These are phyloP conservation scores for Talaromyces liani DNA, from an alignment of 495 filamentous ascomycete genomes.

Conservation along the genomic window DNA sequence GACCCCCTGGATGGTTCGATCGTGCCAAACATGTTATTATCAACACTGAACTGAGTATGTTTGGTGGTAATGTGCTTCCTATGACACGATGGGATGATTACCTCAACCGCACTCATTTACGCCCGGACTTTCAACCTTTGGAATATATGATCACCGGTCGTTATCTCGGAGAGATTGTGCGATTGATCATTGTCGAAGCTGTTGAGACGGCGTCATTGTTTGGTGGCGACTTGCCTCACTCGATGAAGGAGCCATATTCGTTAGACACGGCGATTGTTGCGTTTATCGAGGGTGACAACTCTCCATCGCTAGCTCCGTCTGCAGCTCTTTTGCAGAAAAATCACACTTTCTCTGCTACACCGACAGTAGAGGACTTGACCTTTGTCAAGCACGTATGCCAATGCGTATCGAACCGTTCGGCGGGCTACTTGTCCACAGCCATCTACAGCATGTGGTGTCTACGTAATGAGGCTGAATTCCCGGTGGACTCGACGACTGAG, in stretches of 20 bases:
- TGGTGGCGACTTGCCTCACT: constrained; percentile 47
- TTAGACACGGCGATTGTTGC: constrained; percentile 67
- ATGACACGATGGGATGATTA: constrained; percentile 69
- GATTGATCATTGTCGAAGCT: constrained; percentile 70
- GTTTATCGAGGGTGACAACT: constrained; percentile 41
- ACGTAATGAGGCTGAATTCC: constrained; percentile 41
- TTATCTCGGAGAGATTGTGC: constrained; percentile 78
- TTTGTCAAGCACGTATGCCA: constrained; percentile 47
- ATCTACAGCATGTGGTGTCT: constrained; percentile 59
- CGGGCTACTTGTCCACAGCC: constrained; percentile 55
- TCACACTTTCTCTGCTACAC: constrained; percentile 39
- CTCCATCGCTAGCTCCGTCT: constrained; percentile 35
- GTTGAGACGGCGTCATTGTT: constrained; percentile 42
- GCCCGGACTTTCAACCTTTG: constrained; percentile 79
- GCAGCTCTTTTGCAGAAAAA: constrained; percentile 40
- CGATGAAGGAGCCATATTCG: constrained; percentile 54
- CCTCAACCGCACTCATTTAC: constrained; percentile 61
- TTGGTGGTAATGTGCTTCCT: constrained; percentile 58
- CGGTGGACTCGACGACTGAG: constrained; percentile 15
- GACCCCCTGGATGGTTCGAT: constrained; percentile 36
- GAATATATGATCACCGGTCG: constrained; percentile 86
- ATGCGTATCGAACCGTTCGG: constrained; percentile 52
- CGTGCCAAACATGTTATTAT: constrained; percentile 59
- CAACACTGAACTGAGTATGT: constrained; percentile 88
- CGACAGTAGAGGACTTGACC: constrained; percentile 42